Base-by-base conservation (phyloP, 2,329 filamentous ascomycete species). In the Botrytis squamosa region DNA sequence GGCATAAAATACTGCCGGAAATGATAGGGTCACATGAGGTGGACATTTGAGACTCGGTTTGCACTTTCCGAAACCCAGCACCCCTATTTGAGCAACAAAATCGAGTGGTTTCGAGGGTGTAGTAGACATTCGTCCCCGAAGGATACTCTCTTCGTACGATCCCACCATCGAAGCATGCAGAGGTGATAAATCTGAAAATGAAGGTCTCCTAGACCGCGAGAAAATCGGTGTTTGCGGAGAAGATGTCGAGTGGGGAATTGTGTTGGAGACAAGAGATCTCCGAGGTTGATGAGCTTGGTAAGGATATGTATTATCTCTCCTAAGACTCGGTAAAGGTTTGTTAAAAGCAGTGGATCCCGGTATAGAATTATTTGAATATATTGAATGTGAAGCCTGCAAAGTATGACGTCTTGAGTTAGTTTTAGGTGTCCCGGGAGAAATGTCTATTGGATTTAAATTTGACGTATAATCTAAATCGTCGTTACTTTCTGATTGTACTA, bases 141-240 rank as follows among this genome's bases (percentile, higher is more conserved):
- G 85, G 75, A 99, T 98, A 42, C 94, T 98, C 83, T 99, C 96
- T 83, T 99, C 96, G 78, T 98, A 99, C 2, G 95, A 98, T 3
- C 96, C 96, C 3, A 98, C 95, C 92, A 99, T 97, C 5, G 95
- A 95, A 14, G 95, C 95, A 73, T 95, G 93, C 42, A 96, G 85
- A 6, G 93, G 91, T 4, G 93, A 94, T 4, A 86, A 84, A 64
- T 97, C 95, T 0, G 91, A 90, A 64, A 93, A 85, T 0, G 95
- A 98, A 0, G 91, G 90, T 14, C 88, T 85, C 62, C 94, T 87
- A 4, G 89, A 85, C 5, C 87, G 85, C 14, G 87, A 79, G 63
- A 86, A 82, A 0, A 83, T 83, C 1, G 88, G 85, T 8, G 86
- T 86, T 69, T 88, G 86, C 25, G 88, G 85, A 36, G 85, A 85